Conservation (phyloP, 1,284 basidiomycete species). For the Ganoderma lingzhi region DNA sequence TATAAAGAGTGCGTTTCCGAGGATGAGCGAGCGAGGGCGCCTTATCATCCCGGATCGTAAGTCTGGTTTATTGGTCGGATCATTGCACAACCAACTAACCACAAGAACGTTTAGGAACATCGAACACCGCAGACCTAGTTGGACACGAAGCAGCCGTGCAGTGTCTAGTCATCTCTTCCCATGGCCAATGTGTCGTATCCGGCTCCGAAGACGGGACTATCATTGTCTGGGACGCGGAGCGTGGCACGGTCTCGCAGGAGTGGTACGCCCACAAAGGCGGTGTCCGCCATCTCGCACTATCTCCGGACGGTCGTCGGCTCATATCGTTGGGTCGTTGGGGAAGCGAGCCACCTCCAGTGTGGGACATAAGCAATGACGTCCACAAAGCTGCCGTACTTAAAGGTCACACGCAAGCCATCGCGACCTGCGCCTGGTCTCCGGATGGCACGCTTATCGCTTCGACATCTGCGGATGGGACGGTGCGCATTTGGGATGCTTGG, state of each 20-base stretch:
- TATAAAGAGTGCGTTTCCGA: background rate
- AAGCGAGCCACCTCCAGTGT: background rate
- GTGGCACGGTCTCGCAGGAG: background rate
- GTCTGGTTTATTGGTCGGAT: background rate
- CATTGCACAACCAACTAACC: background rate
- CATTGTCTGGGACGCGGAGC: background rate
- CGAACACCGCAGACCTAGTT: background rate
- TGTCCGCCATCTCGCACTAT: background rate
- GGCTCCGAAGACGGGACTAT: background rate
- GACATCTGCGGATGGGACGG: background rate
- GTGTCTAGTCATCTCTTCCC: background rate
- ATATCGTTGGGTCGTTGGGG: background rate
- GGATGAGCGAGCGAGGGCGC: background rate
- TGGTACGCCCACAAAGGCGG: background rate
- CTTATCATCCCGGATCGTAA: background rate
- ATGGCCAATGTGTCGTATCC: background rate
- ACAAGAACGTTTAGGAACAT: background rate
- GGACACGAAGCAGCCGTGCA: background rate
- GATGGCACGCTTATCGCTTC: background rate
- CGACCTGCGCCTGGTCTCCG: conserved; percentile 2
- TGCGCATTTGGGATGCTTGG: conserved; percentile 6
- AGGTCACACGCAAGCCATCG: background rate
- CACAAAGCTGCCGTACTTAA: background rate
- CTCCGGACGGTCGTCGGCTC: background rate
- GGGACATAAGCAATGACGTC: background rate